Base-by-base conservation (phyloP, 805 yeast genomes). In the Candida palmyrensis region DNA sequence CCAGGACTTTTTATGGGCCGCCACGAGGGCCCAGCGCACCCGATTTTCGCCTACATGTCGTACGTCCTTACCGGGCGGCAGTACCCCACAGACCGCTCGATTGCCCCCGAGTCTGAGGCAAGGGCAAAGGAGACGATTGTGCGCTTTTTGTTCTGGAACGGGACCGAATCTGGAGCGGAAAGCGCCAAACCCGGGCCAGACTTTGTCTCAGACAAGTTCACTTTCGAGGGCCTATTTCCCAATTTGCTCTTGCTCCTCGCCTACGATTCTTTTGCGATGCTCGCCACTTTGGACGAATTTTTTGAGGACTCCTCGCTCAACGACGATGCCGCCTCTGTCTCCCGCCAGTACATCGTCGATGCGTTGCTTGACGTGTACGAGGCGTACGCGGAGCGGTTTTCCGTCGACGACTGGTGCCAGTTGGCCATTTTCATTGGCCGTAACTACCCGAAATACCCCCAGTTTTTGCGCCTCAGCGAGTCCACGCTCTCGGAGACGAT, bases 401-500 rank as follows among this genome's bases (percentile, higher is more conserved):
- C 38, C 4, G 45, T 45, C 4, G 31, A 18, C 4, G 65, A 58
- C 21, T 38, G 44, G 10, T 54, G 65, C 27, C 48, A 56, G 5
- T 53, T 85, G 31, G 69, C 85, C 2, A 73, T 86, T 3, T 92
- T 90, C 48, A 55, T 90, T 21, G 84, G 90, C 0, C 58, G 90
- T 37, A 89, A 84, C 49, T 77, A 80, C 40, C 82, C 96, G 2
- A 92, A 90, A 50, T 90, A 83, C 53, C 67, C 75, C 9, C 98
- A 90, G 55, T 89, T 85, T 41, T 68, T 90, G 8, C 67, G 86
- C 27, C 53, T 92, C 1, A 73, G 88, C 1, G 92, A 80, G 35
- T 62, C 75, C 1, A 57, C 66, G 2, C 50, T 83, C 26, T 69
- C 71, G 5, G 50, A 55, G 3, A 58, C 82, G 0, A 58, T 82